These are phyloP conservation scores for Castanea crenata DNA, from an alignment of 306 rosid species.

Conservation along the genomic window DNA sequence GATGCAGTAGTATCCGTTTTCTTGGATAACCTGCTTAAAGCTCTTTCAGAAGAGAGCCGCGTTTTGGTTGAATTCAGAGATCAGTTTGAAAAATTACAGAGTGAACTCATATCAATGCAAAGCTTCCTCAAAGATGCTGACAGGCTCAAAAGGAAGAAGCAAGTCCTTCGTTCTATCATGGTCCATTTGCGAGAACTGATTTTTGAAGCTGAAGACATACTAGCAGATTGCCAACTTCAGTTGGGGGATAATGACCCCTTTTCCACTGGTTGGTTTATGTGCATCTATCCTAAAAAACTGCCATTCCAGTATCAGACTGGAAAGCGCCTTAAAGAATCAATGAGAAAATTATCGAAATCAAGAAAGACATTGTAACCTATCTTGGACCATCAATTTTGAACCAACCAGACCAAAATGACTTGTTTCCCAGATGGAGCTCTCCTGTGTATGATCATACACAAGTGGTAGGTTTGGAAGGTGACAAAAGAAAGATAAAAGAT, in stretches of 20 bases:
- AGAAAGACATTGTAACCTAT: constrained; percentile 15
- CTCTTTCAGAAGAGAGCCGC: constrained; percentile 32
- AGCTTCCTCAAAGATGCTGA: constrained; percentile 32
- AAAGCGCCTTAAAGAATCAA: constrained; percentile 25
- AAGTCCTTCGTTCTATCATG: background rate
- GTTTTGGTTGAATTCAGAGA: constrained; percentile 23
- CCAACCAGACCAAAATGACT: constrained; percentile 12
- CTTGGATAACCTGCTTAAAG: constrained; percentile 24
- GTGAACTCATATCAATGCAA: constrained; percentile 32
- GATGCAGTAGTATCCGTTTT: constrained; percentile 33
- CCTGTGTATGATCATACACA: constrained; percentile 40
- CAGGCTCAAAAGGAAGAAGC: constrained; percentile 27
- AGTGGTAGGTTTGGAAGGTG: constrained; percentile 38
- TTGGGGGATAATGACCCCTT: constrained; percentile 1
- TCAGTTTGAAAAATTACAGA: constrained; percentile 26
- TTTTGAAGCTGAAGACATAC: constrained; percentile 34
- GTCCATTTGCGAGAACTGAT: constrained; percentile 22
- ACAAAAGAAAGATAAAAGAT: constrained; percentile 24
- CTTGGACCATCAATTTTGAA: constrained; percentile 18
- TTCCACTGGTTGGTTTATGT: constrained; percentile 23
- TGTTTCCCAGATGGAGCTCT: constrained; percentile 32
- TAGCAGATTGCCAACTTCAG: constrained; percentile 34
- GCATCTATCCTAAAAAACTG: constrained; percentile 19
- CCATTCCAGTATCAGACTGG: constrained; percentile 22
- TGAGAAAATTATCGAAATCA: constrained; percentile 6